These are phyloP conservation scores for Stephania yunnanensis DNA, from an alignment of 164 flowering plant genomes.

Conservation along the genomic window DNA sequence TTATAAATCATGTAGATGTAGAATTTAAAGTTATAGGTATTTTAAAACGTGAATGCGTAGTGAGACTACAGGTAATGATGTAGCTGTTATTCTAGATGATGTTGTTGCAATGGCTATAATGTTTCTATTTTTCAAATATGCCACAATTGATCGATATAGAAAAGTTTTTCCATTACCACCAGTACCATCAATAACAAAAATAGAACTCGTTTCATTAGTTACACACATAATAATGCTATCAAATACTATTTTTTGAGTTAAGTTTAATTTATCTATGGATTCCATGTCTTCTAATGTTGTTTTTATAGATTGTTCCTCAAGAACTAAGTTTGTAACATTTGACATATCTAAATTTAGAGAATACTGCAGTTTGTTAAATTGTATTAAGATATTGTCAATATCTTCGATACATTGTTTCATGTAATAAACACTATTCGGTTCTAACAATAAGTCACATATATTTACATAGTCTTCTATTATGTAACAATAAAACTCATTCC, in stretches of 20 bases:
- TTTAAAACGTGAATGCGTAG: conserved; percentile 1
- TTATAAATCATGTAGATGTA: not conserved
- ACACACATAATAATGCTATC: not conserved
- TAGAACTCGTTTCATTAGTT: not conserved
- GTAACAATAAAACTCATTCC: not conserved
- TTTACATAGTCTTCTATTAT: not conserved
- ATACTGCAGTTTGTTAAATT: no score
- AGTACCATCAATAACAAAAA: conserved; percentile 3
- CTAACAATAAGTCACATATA: no score
- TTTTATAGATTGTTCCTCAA: not conserved
- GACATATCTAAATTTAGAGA: no score
- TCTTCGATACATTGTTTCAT: no score
- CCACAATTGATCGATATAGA: not conserved
- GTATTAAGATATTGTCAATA: no score
- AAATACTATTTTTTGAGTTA: not conserved
- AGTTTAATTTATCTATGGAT: not conserved
- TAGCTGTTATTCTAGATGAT: not conserved
- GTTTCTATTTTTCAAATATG: not conserved
- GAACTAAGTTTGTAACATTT: not conserved
- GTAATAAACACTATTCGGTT: no score
- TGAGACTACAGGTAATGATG: not conserved
- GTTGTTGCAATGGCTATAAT: conserved; percentile 7
- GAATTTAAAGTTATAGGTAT: not conserved
- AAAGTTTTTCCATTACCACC: conserved; percentile 13
- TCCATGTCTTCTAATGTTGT: not conserved